Conservation (phyloP, 768 basidiomycete genomes). For the Pholiota microspora region DNA sequence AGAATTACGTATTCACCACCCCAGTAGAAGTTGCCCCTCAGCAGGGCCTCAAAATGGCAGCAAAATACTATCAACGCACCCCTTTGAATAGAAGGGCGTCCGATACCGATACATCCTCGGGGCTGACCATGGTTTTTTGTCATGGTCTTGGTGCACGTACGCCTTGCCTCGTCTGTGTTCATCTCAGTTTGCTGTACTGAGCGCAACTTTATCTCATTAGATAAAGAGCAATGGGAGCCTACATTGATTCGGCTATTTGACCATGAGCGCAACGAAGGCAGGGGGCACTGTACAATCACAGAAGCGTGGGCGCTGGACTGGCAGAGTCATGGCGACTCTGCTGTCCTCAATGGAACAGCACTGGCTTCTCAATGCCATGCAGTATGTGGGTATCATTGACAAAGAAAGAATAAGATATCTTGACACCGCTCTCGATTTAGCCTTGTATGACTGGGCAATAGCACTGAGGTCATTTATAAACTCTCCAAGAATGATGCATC, state of each 20-base stretch:
- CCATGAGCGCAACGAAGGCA: neutral
- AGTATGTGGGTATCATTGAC: neutral
- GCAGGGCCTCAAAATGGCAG: neutral
- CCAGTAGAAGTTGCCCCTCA: too few species aligned
- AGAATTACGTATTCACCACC: too few species aligned
- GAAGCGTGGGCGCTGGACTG: neutral
- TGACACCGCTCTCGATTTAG: neutral
- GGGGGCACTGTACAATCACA: neutral
- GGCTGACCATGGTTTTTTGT: neutral
- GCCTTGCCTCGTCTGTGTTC: neutral
- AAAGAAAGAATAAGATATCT: too few species aligned
- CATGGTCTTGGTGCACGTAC: neutral
- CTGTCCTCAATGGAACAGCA: neutral
- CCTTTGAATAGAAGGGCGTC: too few species aligned
- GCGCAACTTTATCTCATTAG: neutral
- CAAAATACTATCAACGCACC: neutral
- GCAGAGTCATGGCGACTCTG: neutral
- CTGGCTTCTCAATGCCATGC: neutral
- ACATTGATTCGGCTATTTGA: neutral
- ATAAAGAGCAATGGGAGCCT: neutral
- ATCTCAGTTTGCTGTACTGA: neutral
- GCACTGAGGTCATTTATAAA: neutral
- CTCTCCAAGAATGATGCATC: neutral
- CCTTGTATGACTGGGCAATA: neutral
- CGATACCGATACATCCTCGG: neutral